Evolutionary conservation across 2,329 filamentous ascomycete genomes (phyloP).

Genomic region (Botrytis tulipae): DNA sequence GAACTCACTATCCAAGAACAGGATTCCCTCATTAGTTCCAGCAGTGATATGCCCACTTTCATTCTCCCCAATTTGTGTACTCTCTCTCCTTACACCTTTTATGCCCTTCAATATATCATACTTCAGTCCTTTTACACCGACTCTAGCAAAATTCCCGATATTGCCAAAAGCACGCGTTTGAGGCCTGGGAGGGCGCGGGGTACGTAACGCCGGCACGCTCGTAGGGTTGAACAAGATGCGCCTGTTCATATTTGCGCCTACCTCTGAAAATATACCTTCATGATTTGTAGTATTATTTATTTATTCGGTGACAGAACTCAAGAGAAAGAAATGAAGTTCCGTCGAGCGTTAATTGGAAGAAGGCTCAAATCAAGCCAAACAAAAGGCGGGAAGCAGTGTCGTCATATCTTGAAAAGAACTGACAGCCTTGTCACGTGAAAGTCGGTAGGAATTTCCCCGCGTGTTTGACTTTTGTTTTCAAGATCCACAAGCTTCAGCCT

Average conservation of each 20-base stretch:
- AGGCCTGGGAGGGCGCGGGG: conserved; percentile 23
- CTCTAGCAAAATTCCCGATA: conserved; percentile 24
- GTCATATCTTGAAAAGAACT: conserved; percentile 25
- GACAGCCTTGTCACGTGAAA: conserved; percentile 18
- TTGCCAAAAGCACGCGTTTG: conserved; percentile 32
- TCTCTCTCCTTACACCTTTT: conserved; percentile 43
- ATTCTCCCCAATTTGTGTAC: conserved; percentile 54
- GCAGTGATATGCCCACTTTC: conserved; percentile 81
- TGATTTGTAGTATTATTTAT: neutral
- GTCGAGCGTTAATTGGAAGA: neutral
- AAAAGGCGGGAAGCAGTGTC: conserved; percentile 20
- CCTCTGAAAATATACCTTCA: conserved; percentile 10
- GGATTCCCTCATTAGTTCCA: conserved; percentile 71
- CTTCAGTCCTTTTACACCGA: conserved; percentile 19
- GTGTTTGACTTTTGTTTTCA: conserved; percentile 9
- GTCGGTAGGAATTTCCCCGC: conserved; percentile 12
- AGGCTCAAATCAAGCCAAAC: neutral
- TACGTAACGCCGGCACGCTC: conserved; percentile 39
- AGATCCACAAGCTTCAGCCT: conserved; percentile 21
- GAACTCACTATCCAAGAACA: conserved; percentile 82
- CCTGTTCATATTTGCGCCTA: conserved; percentile 30
- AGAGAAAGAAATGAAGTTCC: neutral
- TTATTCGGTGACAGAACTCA: neutral
- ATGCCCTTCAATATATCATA: conserved; percentile 17
- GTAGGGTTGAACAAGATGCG: conserved; percentile 40